Percentiles rank a stretch among this genome's conserved stretches.
phyloP scores from a whole-genome alignment of 2,329 filamentous ascomycete species.

The Talaromyces pinophilus region DNA sequence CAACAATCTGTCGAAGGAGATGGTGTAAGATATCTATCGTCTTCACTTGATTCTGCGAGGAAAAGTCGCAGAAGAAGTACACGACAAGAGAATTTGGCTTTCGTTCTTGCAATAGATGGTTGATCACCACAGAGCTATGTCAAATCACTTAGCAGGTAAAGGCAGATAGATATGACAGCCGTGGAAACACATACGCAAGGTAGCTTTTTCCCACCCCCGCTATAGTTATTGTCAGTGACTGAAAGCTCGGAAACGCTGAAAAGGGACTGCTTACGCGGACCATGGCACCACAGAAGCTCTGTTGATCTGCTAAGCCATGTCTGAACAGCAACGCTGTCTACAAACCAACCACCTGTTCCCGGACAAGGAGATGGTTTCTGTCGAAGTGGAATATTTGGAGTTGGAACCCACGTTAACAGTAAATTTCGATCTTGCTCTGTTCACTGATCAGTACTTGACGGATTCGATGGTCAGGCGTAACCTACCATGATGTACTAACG shows the following conservation, averaged over 20 bases:
- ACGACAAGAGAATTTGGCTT: neutral
- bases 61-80: conserved; percentile 8
- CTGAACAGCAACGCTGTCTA: conserved; percentile 3
- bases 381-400: neutral
- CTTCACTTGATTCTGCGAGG: neutral
- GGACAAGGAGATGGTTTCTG: neutral
- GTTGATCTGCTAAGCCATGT: conserved; percentile 10
- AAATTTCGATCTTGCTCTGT: conserved; percentile 2
- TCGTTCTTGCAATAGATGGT: conserved; percentile 1
- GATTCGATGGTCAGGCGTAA: neutral
- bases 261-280: conserved; percentile 9
- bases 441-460: neutral
- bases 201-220: conserved; percentile 3
- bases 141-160: neutral
- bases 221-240: neutral
- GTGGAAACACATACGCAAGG: conserved; percentile 3
- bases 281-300: conserved; percentile 14
- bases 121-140: neutral
- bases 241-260: neutral
- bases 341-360: conserved; percentile 11
- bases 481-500: neutral
- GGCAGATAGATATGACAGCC: neutral
- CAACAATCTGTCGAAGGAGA: neutral
- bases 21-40: neutral
- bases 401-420: neutral